Conservation (phyloP, 345 rosid species). For the Boechera stricta region DNA sequence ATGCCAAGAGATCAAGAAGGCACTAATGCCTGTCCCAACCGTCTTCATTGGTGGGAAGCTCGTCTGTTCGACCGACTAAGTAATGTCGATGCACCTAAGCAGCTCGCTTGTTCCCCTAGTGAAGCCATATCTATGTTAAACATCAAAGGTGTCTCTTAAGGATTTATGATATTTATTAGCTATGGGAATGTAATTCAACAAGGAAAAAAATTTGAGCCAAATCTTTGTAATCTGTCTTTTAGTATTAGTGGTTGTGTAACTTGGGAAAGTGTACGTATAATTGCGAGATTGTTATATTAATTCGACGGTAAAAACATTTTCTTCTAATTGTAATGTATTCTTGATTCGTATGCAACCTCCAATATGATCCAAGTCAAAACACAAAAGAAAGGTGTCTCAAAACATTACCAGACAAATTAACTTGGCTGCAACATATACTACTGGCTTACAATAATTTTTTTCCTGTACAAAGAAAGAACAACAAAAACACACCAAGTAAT, state of each 20-base stretch:
- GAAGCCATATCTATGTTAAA: slow-evolving; percentile 57
- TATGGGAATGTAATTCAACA: slow-evolving; percentile 19
- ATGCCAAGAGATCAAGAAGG: slow-evolving; percentile 74
- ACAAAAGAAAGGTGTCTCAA: background rate
- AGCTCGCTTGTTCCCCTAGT: slow-evolving; percentile 62
- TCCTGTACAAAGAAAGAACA: slow-evolving; percentile 27
- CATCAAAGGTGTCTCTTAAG: background rate
- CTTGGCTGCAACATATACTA: slow-evolving; percentile 6
- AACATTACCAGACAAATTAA: background rate
- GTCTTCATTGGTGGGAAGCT: slow-evolving; percentile 80
- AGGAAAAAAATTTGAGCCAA: background rate
- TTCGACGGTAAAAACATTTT: background rate
- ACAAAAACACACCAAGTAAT: slow-evolving; percentile 20
- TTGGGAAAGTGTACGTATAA: slow-evolving; percentile 4
- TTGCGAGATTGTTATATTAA: background rate
- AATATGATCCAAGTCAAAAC: slow-evolving; percentile 13
- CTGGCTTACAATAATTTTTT: background rate
- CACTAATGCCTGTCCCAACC: slow-evolving; percentile 68
- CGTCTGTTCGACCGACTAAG: slow-evolving; percentile 77
- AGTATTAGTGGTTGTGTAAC: slow-evolving; percentile 25
- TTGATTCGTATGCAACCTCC: background rate
- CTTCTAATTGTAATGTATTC: background rate
- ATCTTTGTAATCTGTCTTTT: slow-evolving; percentile 20
- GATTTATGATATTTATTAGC: background rate
- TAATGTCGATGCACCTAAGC: slow-evolving; percentile 79